Evolutionary conservation across 257 asterid species (phyloP).

Genomic region (Ilex aquifolium): DNA sequence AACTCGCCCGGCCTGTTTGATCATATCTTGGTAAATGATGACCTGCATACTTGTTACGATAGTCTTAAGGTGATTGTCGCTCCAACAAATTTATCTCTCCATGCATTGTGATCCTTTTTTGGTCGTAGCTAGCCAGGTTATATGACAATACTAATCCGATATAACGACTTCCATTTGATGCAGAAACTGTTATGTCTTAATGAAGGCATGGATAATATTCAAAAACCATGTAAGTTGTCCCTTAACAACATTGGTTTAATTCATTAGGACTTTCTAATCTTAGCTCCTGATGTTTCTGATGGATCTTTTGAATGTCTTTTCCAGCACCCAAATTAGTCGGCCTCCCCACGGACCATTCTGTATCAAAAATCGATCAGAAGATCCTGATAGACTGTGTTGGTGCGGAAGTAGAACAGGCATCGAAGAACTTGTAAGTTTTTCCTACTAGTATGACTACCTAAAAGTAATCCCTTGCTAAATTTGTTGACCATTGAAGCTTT

Average conservation of each 20-base stretch:
- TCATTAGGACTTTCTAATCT: not conserved
- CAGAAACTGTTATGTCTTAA: conserved; percentile 59
- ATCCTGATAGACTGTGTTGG: conserved; percentile 37
- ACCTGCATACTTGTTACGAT: conserved; percentile 60
- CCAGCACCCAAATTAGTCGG: conserved; percentile 32
- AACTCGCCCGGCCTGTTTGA: conserved; percentile 69
- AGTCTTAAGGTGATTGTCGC: conserved; percentile 57
- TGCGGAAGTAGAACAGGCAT: conserved; percentile 21
- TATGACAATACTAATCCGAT: not conserved
- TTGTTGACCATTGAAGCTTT: conserved; percentile 11
- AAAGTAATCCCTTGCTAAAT: not conserved
- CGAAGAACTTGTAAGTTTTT: conserved; percentile 34
- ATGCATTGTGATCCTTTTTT: conserved; percentile 1
- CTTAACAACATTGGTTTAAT: not conserved
- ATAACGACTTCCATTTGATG: conserved; percentile 12
- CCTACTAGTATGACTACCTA: conserved; percentile 4
- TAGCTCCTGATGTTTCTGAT: not conserved
- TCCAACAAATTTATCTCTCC: not conserved
- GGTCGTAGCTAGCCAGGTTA: not conserved
- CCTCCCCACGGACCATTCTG: conserved; percentile 41
- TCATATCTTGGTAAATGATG: conserved; percentile 71
- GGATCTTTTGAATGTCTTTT: conserved; percentile 12
- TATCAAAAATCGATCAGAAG: conserved; percentile 49
- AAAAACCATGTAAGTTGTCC: conserved; percentile 45
- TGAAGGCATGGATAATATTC: conserved; percentile 23